Base-by-base conservation (phyloP, 2,329 filamentous ascomycete species). In the Decorospora gaudefroyi region DNA sequence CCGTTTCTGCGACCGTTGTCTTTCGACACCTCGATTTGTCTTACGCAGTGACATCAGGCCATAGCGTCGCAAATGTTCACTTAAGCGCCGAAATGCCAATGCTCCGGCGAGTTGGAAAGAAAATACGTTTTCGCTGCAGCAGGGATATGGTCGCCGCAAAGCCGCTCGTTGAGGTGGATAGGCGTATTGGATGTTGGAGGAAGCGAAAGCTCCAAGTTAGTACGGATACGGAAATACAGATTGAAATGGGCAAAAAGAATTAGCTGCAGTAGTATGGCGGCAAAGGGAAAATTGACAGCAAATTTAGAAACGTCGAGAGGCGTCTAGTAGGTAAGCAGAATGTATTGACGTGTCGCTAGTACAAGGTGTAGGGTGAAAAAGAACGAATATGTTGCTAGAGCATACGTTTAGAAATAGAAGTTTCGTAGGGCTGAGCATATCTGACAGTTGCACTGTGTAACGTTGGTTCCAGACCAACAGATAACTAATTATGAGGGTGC, bases 1-100 rank as follows among this genome's bases (percentile, higher is more conserved):
- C 51, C 49, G 16, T 17, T 22, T 33, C 45, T 50, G 49, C 42
- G 26, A 38, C 51, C 51, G 31, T 46, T 33, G 25, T 26, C 21
- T 28, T 22, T 17, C 12, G 28, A 15, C 39, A 43, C 45, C 37
- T 46, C 40, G 26, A 21, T 23, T 23, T 55, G 56, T 59, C 50
- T 57, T 37, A 50, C 31, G 42, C 26, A 49, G 36, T 21, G 15
- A 36, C 37, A 19, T 22, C 13, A 15, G 23, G 21, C 23, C 16
- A 27, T 34, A 39, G 38, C 33, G 40, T 50, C 17, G 45, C 11
- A 38, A 32, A 7, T 22, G 22, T 26, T 21, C 39, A 43, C 26
- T 7, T 46, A 47, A 42, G 41, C 49, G 47, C 47, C 27, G 27
- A 25, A 23, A 25, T 13, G 25, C 40, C 38, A 31, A 28, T 12